phyloP scores from a whole-genome alignment of 305 asterid genomes.

The Fraxinus latifolia region DNA sequence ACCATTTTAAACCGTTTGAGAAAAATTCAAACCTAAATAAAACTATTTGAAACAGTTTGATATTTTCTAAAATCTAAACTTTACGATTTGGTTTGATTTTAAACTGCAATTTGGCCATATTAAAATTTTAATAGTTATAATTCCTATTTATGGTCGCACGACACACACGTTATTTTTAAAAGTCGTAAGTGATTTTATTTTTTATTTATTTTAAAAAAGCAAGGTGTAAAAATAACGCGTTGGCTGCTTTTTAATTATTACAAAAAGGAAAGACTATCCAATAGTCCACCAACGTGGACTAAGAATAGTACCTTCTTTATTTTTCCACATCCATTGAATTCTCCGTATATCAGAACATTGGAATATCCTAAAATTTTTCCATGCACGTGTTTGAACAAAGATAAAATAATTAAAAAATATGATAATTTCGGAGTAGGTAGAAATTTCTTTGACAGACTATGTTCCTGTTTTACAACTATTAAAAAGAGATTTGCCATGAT shows the following conservation, averaged over 20 bases:
- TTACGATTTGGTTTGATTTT: too few relatives aligned
- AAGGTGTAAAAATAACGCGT: neutral
- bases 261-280: neutral
- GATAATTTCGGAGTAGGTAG: neutral
- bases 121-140: neutral
- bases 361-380: neutral
- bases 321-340: slow-evolving; percentile 29
- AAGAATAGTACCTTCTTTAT: neutral
- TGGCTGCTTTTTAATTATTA: neutral
- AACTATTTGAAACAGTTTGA: too few relatives aligned
- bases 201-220: too few relatives aligned
- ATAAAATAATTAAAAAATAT: neutral
- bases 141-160: neutral
- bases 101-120: too few relatives aligned
- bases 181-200: neutral
- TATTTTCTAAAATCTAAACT: too few relatives aligned
- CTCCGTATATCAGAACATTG: neutral
- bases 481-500: too few relatives aligned
- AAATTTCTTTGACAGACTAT: neutral
- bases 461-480: too few relatives aligned
- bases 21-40: too few relatives aligned
- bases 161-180: neutral
- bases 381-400: slow-evolving; percentile 19
- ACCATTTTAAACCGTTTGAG: too few relatives aligned
- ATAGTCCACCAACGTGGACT: slow-evolving; percentile 14